Conservation (phyloP, 1,284 basidiomycete genomes). For the Xerocomus minutiporus region DNA sequence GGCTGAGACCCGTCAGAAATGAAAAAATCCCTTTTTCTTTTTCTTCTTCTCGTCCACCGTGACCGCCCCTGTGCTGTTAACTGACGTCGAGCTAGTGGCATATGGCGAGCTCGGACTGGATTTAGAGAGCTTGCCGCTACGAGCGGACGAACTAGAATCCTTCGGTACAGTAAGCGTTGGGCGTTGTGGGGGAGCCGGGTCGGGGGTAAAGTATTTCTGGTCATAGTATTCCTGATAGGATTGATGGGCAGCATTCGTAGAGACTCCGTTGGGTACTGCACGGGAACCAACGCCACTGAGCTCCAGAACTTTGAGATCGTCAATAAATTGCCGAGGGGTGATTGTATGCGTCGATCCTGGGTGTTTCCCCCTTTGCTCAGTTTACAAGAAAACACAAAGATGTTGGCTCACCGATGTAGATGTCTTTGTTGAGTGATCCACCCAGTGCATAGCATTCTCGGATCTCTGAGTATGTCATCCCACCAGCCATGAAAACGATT, state of each 20-base stretch:
- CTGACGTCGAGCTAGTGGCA: constrained; percentile 45
- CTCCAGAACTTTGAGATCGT: constrained; percentile 82
- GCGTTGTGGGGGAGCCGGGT: constrained; percentile 49
- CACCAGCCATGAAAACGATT: constrained; percentile 90
- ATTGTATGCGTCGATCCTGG: constrained; percentile 86
- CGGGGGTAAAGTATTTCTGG: constrained; percentile 67
- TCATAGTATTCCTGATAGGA: constrained; percentile 72
- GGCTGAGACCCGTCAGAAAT: constrained; percentile 41
- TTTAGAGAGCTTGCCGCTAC: constrained; percentile 34
- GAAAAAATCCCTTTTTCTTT: constrained; percentile 77
- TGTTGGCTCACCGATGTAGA: constrained; percentile 74
- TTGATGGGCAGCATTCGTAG: constrained; percentile 43
- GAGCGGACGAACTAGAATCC: constrained; percentile 29
- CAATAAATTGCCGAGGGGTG: constrained; percentile 82
- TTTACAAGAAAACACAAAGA: background rate
- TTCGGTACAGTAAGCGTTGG: constrained; percentile 31
- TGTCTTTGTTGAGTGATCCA: constrained; percentile 73
- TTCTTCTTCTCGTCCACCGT: constrained; percentile 53
- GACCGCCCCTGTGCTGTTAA: constrained; percentile 36
- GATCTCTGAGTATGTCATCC: constrained; percentile 95
- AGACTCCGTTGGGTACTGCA: constrained; percentile 68
- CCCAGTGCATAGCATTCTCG: constrained; percentile 83
- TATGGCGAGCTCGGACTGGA: constrained; percentile 41
- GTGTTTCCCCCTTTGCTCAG: constrained; percentile 5
- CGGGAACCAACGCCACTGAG: constrained; percentile 72